Conservation (phyloP, 2,329 filamentous ascomycete species). For the Sporothrix variecibatus region DNA sequence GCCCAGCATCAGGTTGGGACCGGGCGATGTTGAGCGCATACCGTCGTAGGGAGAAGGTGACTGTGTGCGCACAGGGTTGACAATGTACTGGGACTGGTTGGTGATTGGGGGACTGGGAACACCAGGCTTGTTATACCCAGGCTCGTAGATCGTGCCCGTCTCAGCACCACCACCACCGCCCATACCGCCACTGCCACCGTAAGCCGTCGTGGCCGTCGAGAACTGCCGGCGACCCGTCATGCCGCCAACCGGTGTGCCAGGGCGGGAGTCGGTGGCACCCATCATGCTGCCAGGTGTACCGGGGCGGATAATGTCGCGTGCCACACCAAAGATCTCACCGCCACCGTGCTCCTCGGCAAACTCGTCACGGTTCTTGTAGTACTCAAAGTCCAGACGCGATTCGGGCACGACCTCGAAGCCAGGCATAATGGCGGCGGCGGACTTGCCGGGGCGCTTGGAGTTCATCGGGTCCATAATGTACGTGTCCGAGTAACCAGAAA, state of each 20-base stretch:
- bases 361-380: slow-evolving; percentile 86
- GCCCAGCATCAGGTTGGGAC: slow-evolving; percentile 34
- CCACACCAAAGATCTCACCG: slow-evolving; percentile 64
- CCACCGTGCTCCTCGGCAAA: slow-evolving; percentile 88
- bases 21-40: slow-evolving; percentile 23
- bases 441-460: slow-evolving; percentile 55
- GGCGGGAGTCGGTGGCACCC: slow-evolving; percentile 50
- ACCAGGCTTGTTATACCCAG: slow-evolving; percentile 30
- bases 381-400: slow-evolving; percentile 81
- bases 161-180: slow-evolving; percentile 15
- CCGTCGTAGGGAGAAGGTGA: slow-evolving; percentile 26
- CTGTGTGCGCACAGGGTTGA: slow-evolving; percentile 21
- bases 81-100: slow-evolving; percentile 15
- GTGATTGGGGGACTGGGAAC: slow-evolving; percentile 23
- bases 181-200: slow-evolving; percentile 11
- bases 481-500: slow-evolving; percentile 79
- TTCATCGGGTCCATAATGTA: slow-evolving; percentile 81
- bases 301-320: slow-evolving; percentile 60
- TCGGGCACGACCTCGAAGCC: slow-evolving; percentile 93
- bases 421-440: slow-evolving; percentile 46
- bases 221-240: slow-evolving; percentile 37
- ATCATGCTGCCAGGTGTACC: slow-evolving; percentile 59
- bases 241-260: slow-evolving; percentile 51
- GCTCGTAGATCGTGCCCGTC: slow-evolving; percentile 28
- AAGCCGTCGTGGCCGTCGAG: slow-evolving; percentile 22